Evolutionary conservation across 2,329 filamentous ascomycete species (phyloP).

Genomic region (Fusarium hostae): DNA sequence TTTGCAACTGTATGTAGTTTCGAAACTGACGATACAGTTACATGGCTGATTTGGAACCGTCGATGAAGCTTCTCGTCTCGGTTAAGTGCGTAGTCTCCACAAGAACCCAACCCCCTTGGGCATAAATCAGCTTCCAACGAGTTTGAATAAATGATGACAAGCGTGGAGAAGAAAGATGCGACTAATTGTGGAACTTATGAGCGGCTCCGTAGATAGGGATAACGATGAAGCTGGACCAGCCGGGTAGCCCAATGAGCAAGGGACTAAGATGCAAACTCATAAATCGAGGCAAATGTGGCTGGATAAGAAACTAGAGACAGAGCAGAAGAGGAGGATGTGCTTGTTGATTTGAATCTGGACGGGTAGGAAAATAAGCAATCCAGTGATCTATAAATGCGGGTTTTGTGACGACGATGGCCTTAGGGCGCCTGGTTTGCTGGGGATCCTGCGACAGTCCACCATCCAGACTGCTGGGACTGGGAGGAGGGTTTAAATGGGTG

Average conservation of each 20-base stretch:
- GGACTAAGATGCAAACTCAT: slow-evolving; percentile 5
- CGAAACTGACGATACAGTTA: slow-evolving; percentile 31
- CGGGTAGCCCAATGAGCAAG: slow-evolving; percentile 5
- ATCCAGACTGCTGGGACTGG: slow-evolving; percentile 38
- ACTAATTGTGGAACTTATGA: background rate
- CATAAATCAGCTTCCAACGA: slow-evolving; percentile 17
- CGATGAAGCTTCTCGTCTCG: slow-evolving; percentile 17
- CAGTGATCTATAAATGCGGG: slow-evolving; percentile 34
- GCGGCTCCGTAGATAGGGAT: slow-evolving; percentile 2
- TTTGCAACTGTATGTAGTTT: slow-evolving; percentile 31
- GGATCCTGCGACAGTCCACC: slow-evolving; percentile 32
- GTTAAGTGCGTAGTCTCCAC: slow-evolving; percentile 26
- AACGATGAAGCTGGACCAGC: background rate
- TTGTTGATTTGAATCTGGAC: slow-evolving; percentile 6
- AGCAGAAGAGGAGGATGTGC: background rate
- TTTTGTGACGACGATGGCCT: slow-evolving; percentile 30
- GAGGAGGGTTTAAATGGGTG: slow-evolving; percentile 42
- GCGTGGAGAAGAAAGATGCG: slow-evolving; percentile 1
- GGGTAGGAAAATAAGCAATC: slow-evolving; percentile 14
- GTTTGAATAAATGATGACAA: slow-evolving; percentile 12
- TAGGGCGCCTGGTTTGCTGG: slow-evolving; percentile 30
- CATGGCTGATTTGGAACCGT: slow-evolving; percentile 31
- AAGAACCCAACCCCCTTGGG: slow-evolving; percentile 27
- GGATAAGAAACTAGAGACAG: slow-evolving; percentile 1
- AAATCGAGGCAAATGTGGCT: slow-evolving; percentile 8